Base-by-base conservation (phyloP, 257 asterid genomes). In the Fraxinus anomala region DNA sequence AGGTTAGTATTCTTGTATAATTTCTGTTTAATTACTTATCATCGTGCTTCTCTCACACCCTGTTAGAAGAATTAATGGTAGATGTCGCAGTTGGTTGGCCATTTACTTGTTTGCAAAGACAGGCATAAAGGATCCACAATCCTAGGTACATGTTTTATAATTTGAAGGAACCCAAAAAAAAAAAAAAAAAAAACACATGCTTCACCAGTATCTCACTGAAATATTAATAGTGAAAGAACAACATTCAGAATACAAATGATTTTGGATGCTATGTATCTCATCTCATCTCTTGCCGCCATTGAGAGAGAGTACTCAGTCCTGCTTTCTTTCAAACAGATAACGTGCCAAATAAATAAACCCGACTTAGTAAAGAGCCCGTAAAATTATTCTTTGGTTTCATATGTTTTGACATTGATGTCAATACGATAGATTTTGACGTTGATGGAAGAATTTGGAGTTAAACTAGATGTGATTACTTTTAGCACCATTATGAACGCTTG, bases 401-500 rank as follows among this genome's bases (percentile, higher is more conserved):
- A 4, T 24, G 68, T 61, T 61, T 7, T 24, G 65, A 21, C 23
- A 69, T 63, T 81, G 68, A 84, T 66, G 5, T 31, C 30, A 37
- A 6, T 67, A 66, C 31, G n/a, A 68, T 74, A 91, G 92, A 91
- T 89, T 78, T 80, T 90, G 30, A 77, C 83, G 5, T 77, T 88
- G 88, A 91, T 90, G 97, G 91, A 86, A 80, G 87, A 88, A 47
- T 80, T 80, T 54, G 93, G 87, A 74, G 77, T 88, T 23, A 89
- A 87, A 84, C 96, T 90, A 33, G 91, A 90, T 82, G 92, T 90
- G 69, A 79, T 89, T 14, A 89, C 97, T 19, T 91, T 86, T 71
- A 90, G 96, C 88, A 90, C 91, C 70, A 84, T 90, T 86, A 88
- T 90, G 97, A 88, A 91, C 56, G 93, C 86, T 31, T 90, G 91